Evolutionary conservation across 1,139 yeast species (phyloP).

Genomic region (Taphrina sp.): DNA sequence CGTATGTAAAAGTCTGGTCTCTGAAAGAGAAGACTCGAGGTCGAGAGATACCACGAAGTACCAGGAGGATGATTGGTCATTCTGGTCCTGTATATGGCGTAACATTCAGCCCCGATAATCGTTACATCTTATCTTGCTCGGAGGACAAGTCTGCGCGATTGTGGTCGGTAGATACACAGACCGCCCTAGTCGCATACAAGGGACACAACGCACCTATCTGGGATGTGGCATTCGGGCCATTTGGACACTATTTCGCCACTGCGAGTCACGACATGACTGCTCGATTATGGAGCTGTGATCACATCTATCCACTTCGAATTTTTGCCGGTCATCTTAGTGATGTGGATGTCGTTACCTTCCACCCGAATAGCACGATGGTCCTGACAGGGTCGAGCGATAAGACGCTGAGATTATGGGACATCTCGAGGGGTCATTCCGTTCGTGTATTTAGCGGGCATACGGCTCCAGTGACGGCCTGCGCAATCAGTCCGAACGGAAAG

Average conservation of each 20-base stretch:
- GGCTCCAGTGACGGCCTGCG: conserved; percentile 77
- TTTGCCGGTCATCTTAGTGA: conserved; percentile 98
- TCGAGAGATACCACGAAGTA: conserved; percentile 37
- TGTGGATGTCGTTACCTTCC: conserved; percentile 86
- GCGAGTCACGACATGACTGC: conserved; percentile 98
- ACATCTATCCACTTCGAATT: conserved; percentile 88
- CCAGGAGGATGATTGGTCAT: conserved; percentile 79
- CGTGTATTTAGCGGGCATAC: conserved; percentile 94
- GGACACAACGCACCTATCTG: conserved; percentile 97
- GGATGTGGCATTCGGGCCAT: conserved; percentile 93
- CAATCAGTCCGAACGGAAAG: conserved; percentile 94
- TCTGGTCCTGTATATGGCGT: conserved; percentile 91
- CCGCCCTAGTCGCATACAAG: conserved; percentile 86
- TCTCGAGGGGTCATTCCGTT: conserved; percentile 81
- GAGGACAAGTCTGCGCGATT: conserved; percentile 89
- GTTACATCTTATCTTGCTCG: conserved; percentile 74
- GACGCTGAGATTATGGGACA: conserved; percentile 98
- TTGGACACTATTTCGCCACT: conserved; percentile 96
- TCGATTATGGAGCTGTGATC: conserved; percentile 96
- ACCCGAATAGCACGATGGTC: conserved; percentile 91
- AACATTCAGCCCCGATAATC: conserved; percentile 86
- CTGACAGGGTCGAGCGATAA: conserved; percentile 95
- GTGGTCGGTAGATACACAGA: conserved; percentile 91
- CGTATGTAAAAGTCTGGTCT: conserved; percentile 87
- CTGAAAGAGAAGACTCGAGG: conserved; percentile 63